A percentile compares a stretch with the other conserved stretches of the same genome.
Evolutionary conservation across 2,329 filamentous ascomycete genomes (phyloP).

Genomic region (Pestalotiopsis sp.): DNA sequence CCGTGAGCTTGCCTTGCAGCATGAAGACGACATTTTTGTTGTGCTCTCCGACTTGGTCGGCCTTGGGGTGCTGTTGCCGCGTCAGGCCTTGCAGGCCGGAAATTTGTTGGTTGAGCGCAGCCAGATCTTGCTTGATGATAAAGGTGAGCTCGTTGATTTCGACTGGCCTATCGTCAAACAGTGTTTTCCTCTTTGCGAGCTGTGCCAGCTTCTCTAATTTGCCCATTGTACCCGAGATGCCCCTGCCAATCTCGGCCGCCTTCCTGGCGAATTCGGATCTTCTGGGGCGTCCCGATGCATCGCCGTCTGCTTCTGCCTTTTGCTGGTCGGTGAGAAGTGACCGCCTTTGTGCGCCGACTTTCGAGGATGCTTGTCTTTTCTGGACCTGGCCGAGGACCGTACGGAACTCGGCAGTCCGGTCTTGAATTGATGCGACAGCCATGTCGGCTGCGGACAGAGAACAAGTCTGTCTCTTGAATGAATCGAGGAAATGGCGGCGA

Average conservation of each 20-base stretch:
- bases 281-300: constrained; percentile 48
- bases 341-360: constrained; percentile 77
- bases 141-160: constrained; percentile 98
- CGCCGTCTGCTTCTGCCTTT: constrained; percentile 63
- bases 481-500: not conserved
- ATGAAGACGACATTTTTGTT: constrained; percentile 96
- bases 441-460: constrained; percentile 38
- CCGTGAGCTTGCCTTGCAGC: constrained; percentile 86
- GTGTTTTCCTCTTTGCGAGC: constrained; percentile 91
- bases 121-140: constrained; percentile 96
- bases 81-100: constrained; percentile 78
- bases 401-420: constrained; percentile 94
- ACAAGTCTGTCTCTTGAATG: not conserved
- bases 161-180: constrained; percentile 95
- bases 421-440: constrained; percentile 82
- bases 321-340: constrained; percentile 77
- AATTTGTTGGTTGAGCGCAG: constrained; percentile 82
- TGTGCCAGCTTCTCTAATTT: constrained; percentile 94
- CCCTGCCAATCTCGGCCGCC: constrained; percentile 88
- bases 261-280: constrained; percentile 91
- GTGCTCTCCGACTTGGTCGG: constrained; percentile 88
- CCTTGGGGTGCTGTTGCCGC: constrained; percentile 72
- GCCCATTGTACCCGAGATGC: constrained; percentile 89
- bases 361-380: constrained; percentile 74
- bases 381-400: constrained; percentile 87